Evolutionary conservation across 345 rosid species (phyloP), one percentile per base, ranked within the genome.

Genomic region (Cochlearia excelsa): DNA sequence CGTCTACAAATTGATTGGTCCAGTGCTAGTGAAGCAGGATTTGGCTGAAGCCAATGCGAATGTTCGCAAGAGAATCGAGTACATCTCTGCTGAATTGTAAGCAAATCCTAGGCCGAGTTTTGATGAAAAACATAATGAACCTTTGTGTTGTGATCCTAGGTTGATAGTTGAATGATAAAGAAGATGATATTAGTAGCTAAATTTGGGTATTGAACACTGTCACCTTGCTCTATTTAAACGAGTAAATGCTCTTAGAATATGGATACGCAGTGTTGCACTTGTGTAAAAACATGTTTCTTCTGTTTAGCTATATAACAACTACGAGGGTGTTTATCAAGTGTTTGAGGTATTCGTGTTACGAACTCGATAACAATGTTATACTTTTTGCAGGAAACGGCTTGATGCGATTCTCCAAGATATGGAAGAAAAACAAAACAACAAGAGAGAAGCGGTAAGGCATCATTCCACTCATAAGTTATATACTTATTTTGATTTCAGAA

Each of bases 1-100:
- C 61, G 96, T 93, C 30, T 89, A 81, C 79, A 93, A 93, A 54
- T 69, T 93, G 91, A 89, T 89, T 34, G 97, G 99, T 41, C 96
- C 97, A 0, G 96, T 93, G 58, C 88, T 93, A 11, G 99, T 89
- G 81, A 89, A 89, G 81, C 99, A 93, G 73, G 89, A 88, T 75
- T 68, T 92, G 73, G 98, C 97, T 0, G 95, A 92, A 81, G 97
- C 97, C 10, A 92, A 92, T 77, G 98, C 97, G 3, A 88, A 88
- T 57, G 94, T 92, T 37, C 89, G 91, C 62, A 92, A 92, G 79
- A 72, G 98, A 73, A 92, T 92, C 6, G 96, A 92, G 6, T 92
- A 88, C 75, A 86, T 92, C 63, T 81, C 93, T 45, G 96, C 90
- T 68, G 96, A 92, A 79, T 60, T 88, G 96, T 91, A 78, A 30